Evolutionary conservation across 2,329 filamentous ascomycete species (phyloP), one percentile per base, ranked within the genome.

Genomic region (Tolypocladium sp.): DNA sequence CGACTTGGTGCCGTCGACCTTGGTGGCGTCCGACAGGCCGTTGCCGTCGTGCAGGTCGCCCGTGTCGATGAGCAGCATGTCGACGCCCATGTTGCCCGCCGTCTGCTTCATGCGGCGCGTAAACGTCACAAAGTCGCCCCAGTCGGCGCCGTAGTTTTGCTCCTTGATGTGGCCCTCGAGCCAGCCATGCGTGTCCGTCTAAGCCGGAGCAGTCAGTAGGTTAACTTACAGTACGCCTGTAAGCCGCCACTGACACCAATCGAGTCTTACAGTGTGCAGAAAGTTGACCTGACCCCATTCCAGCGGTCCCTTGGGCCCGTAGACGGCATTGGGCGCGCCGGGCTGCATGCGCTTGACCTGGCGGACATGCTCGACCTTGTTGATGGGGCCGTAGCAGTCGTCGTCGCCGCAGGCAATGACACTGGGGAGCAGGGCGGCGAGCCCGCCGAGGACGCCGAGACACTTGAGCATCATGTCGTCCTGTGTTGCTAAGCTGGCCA

Each of bases 31-130:
- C 51, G 80, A 84, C 54, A 88, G 71, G 1, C 85, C 85, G 35
- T 82, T 82, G 2, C 86, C 85, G 62, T 88, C 85, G 66, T 88
- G 85, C n/a, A 88, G 72, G 67, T 88, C 85, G 25, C 83, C 84
- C 51, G 83, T 86, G 65, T 88, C 84, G 55, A 87, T 70, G 15
- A 87, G 69, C 55, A 87, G 73, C 59, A 87, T 66, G 63, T 88
- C 85, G 7, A 86, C 84, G 12, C 79, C 79, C 63, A 85, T 73
- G 15, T 78, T 74, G 25, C 74, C 73, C 4, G 85, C 84, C 64
- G 80, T 83, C 58, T 80, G 71, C 69, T 82, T 83, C 82, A 87
- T 85, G 62, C 79, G 79, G 56, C 76, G 78, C 15, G 80, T 77
- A 66, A 87, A 87, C 58, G 80, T 80, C 49, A 83, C 82, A 68